These are phyloP conservation scores for Suhomyces pyralidae DNA, from an alignment of 805 yeast genomes.

Conservation along the genomic window DNA sequence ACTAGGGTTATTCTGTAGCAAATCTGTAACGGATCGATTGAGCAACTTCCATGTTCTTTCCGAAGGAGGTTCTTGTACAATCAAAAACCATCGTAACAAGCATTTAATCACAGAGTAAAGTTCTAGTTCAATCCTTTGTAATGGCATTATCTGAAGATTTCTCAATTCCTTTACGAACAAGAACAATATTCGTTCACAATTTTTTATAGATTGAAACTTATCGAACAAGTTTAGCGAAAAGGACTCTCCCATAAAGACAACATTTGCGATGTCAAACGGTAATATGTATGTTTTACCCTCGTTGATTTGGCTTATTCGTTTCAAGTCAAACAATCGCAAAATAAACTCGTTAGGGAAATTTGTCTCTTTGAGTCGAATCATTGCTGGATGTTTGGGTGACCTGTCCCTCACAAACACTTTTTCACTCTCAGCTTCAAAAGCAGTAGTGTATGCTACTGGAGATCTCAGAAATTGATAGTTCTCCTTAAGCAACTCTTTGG, in stretches of 20 bases:
- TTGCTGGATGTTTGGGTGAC: background rate
- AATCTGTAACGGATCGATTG: conserved; percentile 7
- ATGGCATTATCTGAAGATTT: conserved; percentile 6
- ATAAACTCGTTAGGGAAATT: conserved; percentile 13
- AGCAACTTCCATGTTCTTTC: conserved; percentile 16
- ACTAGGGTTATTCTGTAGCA: conserved; percentile 7
- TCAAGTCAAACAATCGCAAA: conserved; percentile 13
- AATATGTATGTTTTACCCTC: conserved; percentile 15
- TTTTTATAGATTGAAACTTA: conserved; percentile 15
- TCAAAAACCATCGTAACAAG: conserved; percentile 31
- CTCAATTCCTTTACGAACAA: conserved; percentile 16
- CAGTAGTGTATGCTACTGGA: conserved; percentile 29
- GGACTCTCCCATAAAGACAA: conserved; percentile 16
- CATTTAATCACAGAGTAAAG: conserved; percentile 18
- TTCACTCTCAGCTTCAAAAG: conserved; percentile 34
- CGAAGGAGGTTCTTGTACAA: conserved; percentile 25
- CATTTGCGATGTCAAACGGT: conserved; percentile 11
- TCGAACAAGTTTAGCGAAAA: conserved; percentile 26
- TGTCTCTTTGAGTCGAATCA: background rate
- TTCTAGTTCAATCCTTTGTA: conserved; percentile 7
- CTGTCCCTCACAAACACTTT: conserved; percentile 11
- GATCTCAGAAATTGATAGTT: conserved; percentile 15
- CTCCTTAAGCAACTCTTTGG: conserved; percentile 4
- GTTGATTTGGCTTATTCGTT: conserved; percentile 12
- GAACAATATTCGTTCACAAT: conserved; percentile 15